Evolutionary conservation across 805 yeast genomes (phyloP), one percentile per base, ranked within the genome.

Genomic region (Candida endomychidarum): DNA sequence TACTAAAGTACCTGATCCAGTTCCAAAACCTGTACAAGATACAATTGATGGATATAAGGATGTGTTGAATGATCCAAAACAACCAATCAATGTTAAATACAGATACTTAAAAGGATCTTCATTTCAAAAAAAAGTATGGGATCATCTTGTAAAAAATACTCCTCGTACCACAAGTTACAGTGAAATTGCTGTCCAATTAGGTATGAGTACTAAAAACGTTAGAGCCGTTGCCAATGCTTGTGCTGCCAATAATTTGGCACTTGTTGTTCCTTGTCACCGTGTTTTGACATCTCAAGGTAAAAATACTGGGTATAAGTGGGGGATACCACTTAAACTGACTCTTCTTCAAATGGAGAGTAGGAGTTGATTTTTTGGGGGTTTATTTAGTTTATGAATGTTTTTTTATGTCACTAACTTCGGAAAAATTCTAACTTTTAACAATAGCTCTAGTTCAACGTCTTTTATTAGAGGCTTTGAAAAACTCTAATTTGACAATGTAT

Each of bases 261-360:
- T 70, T 4, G 22, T 70, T 4, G 54, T 72, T 4, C 76, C 77
- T 1, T 71, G 77, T 47, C 76, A 72, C 49, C 50, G 74, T 35
- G 68, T 70, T 1, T 29, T 68, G 15, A 57, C 63, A 10, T 50
- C 51, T 5, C 42, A 45, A 21, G 61, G 61, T 5, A 54, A 53
- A 19, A 51, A 64, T 8, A 61, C 67, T 11, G 72, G 73, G 5
- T 72, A 60, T 48, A 53, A 62, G 36, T 69, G 65, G 61, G 75
- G 75, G 2, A 35, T 52, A 3, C 50, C 46, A 5, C 37, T 67
- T 32, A 71, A 71, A 48, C 37, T 47, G 10, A 34, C 15, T 2
- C 28, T 34, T 24, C 29, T 34, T 16, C 20, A 34, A 17, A 11
- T 34, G 16, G 37, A 34, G 15, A 29, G 23, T 10, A 14, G 17